These are phyloP conservation scores for Nitzschia sp. DNA, from an alignment of 108 stramenopile genomes.

Conservation along the genomic window DNA sequence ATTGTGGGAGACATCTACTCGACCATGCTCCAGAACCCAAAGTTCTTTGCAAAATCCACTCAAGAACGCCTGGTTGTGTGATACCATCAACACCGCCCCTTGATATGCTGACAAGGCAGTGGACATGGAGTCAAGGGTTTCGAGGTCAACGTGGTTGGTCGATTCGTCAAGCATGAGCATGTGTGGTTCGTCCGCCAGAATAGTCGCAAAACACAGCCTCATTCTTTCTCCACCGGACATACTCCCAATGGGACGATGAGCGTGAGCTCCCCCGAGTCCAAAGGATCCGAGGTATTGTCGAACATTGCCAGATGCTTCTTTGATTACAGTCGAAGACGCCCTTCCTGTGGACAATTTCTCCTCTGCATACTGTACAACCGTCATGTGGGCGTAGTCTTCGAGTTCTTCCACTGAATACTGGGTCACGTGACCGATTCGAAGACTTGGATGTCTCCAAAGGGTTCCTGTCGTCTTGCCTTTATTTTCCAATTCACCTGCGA, in stretches of 20 bases:
- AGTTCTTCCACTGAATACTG: slow-evolving; percentile 91
- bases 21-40: slow-evolving; percentile 71
- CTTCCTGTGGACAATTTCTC: slow-evolving; percentile 35
- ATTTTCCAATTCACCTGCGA: slow-evolving; percentile 68
- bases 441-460: slow-evolving; percentile 56
- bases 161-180: slow-evolving; percentile 55
- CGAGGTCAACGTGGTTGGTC: slow-evolving; percentile 91
- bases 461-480: slow-evolving; percentile 41
- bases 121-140: slow-evolving; percentile 87
- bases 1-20: slow-evolving; percentile 47
- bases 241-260: slow-evolving; percentile 64
- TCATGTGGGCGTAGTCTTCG: slow-evolving; percentile 71
- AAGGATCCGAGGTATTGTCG: slow-evolving; percentile 88
- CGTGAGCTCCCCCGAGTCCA: slow-evolving; percentile 85
- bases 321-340: slow-evolving; percentile 33
- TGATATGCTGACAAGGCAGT: slow-evolving; percentile 67
- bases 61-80: slow-evolving; percentile 86
- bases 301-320: slow-evolving; percentile 52
- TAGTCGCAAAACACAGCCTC: slow-evolving; percentile 84
- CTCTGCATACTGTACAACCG: slow-evolving; percentile 66
- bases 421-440: slow-evolving; percentile 78
- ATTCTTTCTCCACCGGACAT: slow-evolving; percentile 91
- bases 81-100: slow-evolving; percentile 88
- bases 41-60: slow-evolving; percentile 69
- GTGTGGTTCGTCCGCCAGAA: slow-evolving; percentile 73